Evolutionary conservation across 495 filamentous ascomycete species (phyloP).

Genomic region (Xylona heveae): DNA sequence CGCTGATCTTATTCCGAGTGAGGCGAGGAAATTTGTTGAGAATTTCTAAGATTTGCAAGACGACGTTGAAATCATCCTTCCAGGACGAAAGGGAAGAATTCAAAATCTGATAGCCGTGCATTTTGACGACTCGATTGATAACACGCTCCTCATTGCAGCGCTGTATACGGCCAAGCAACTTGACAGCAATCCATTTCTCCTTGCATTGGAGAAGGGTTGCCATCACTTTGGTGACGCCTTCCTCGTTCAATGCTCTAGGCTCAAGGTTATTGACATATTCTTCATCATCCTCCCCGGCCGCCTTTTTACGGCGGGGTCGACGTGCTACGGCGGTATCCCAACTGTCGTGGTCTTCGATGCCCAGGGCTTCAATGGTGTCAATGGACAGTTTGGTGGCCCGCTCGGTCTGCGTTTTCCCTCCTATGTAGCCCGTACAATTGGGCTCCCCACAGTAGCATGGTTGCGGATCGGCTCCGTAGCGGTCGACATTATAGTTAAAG

Average conservation of each 20-base stretch:
- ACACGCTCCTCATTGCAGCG: slow-evolving; percentile 77
- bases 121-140: slow-evolving; percentile 70
- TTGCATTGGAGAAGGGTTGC: slow-evolving; percentile 95
- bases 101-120: slow-evolving; percentile 93
- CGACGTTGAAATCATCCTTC: slow-evolving; percentile 71
- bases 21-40: slow-evolving; percentile 74
- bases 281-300: slow-evolving; percentile 83
- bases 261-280: slow-evolving; percentile 87
- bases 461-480: slow-evolving; percentile 91
- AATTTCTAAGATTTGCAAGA: slow-evolving; percentile 77
- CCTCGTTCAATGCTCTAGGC: slow-evolving; percentile 64
- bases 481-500: slow-evolving; percentile 99
- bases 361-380: slow-evolving; percentile 82
- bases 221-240: slow-evolving; percentile 93
- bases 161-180: slow-evolving; percentile 77
- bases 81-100: slow-evolving; percentile 66
- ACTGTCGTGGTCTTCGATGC: slow-evolving; percentile 71
- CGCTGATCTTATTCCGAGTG: slow-evolving; percentile 90
- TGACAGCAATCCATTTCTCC: slow-evolving; percentile 98
- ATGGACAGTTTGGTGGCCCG: slow-evolving; percentile 79
- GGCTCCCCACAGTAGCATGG: slow-evolving; percentile 90
- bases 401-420: slow-evolving; percentile 93
- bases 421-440: slow-evolving; percentile 92
- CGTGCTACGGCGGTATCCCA: slow-evolving; percentile 82
- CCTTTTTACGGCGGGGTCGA: slow-evolving; percentile 84